These are phyloP conservation scores for Nymphaea thermarum DNA, from an alignment of 164 flowering plant species.

Conservation along the genomic window DNA sequence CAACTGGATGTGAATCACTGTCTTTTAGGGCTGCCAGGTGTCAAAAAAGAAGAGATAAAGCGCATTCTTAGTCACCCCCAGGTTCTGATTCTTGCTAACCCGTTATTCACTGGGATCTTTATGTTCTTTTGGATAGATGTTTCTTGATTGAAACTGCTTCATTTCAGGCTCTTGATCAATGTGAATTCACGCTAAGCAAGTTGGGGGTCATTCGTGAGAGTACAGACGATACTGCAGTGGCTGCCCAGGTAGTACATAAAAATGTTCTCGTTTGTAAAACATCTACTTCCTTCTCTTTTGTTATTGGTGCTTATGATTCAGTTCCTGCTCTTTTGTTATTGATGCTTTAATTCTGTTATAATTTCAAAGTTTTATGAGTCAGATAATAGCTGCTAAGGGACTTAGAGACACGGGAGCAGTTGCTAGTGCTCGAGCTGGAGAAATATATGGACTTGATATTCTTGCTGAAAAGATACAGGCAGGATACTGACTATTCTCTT, in stretches of 20 bases:
- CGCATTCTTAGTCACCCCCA: constrained; percentile 60
- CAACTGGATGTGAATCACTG: constrained; percentile 49
- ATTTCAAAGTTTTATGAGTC: constrained; percentile 3
- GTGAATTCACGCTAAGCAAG: constrained; percentile 51
- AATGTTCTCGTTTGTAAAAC: not conserved
- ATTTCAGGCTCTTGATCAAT: constrained; percentile 51
- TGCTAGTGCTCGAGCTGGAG: constrained; percentile 61
- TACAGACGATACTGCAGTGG: constrained; percentile 71
- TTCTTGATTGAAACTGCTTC: too few relatives aligned
- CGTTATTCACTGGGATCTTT: too few relatives aligned
- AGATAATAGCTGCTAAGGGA: constrained; percentile 32
- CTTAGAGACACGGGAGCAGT: constrained; percentile 44
- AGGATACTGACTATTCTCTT: not conserved
- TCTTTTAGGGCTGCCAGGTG: constrained; percentile 58
- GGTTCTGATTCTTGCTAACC: constrained; percentile 14
- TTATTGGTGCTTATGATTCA: too few relatives aligned
- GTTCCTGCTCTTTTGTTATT: too few relatives aligned
- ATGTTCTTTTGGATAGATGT: too few relatives aligned
- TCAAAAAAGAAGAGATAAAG: constrained; percentile 37
- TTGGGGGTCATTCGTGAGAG: constrained; percentile 48
- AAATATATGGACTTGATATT: constrained; percentile 48
- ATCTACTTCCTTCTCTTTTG: too few relatives aligned
- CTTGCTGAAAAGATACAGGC: constrained; percentile 48
- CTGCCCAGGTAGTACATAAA: constrained; percentile 27
- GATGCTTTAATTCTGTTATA: not conserved